phyloP scores from a whole-genome alignment of 2,329 filamentous ascomycete species.

The Paecilomyces dactylethromorphus region DNA sequence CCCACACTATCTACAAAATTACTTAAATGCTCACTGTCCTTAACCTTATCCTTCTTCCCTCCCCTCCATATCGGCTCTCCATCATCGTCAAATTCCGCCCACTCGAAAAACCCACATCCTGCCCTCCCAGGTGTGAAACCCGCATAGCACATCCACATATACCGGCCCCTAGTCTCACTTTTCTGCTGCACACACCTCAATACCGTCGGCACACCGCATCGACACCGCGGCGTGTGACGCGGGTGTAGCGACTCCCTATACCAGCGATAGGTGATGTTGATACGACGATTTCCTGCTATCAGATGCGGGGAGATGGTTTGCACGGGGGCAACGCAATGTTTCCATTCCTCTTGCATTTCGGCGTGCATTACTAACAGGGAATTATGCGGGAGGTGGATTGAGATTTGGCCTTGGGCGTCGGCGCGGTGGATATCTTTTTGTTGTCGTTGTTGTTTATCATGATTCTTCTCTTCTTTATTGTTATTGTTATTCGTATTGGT shows the following conservation, averaged over 20 bases:
- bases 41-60: constrained; percentile 8
- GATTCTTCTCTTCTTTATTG: background rate
- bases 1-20: background rate
- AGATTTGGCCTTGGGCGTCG: constrained; percentile 75
- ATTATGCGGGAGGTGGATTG: constrained; percentile 91
- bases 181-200: constrained; percentile 75
- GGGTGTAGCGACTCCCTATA: constrained; percentile 76
- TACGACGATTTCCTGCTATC: constrained; percentile 68
- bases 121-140: constrained; percentile 41
- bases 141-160: constrained; percentile 92
- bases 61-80: constrained; percentile 64
- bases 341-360: constrained; percentile 97
- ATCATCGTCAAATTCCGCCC: constrained; percentile 82
- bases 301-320: constrained; percentile 78
- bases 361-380: constrained; percentile 93
- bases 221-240: constrained; percentile 67
- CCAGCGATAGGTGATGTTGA: constrained; percentile 91
- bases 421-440: constrained; percentile 22
- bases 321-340: constrained; percentile 74
- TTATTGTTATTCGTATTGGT: constrained; percentile 10
- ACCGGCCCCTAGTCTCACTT: constrained; percentile 67
- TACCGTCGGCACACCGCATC: constrained; percentile 61
- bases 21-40: background rate
- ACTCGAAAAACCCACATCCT: constrained; percentile 72
- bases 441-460: constrained; percentile 6